These are phyloP conservation scores for Ophiocordyceps camponoti-rufipedis DNA, from an alignment of 2,329 filamentous ascomycete genomes.

Conservation along the genomic window DNA sequence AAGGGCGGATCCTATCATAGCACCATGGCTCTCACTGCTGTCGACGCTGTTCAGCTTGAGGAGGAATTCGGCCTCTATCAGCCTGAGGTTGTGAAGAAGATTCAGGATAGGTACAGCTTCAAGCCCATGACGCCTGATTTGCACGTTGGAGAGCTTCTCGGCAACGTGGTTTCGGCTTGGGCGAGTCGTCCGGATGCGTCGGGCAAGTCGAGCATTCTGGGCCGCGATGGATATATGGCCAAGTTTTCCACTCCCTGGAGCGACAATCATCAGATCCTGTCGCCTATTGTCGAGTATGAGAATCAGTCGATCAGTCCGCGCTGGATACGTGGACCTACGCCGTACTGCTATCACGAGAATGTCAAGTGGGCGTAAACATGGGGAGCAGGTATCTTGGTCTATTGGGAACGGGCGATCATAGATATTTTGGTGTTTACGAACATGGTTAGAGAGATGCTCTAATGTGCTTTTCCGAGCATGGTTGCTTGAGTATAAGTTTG, in stretches of 20 bases:
- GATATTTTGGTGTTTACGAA: too few relatives aligned
- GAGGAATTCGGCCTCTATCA: conserved; percentile 14
- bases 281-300: neutral
- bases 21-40: conserved; percentile 11
- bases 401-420: too few relatives aligned
- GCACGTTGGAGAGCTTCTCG: neutral
- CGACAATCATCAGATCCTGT: neutral
- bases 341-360: neutral
- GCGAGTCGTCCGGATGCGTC: neutral
- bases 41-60: conserved; percentile 10
- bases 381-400: too few relatives aligned
- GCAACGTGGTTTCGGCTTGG: neutral
- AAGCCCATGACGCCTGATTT: neutral
- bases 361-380: too few relatives aligned
- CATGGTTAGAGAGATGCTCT: too few relatives aligned
- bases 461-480: too few relatives aligned
- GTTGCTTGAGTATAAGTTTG: too few relatives aligned
- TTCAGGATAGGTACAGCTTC: conserved; percentile 1
- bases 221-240: neutral
- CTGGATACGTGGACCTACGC: neutral
- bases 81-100: conserved; percentile 2
- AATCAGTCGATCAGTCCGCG: neutral
- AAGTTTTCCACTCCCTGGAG: neutral
- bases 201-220: neutral
- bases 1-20: conserved; percentile 14